These are phyloP conservation scores for Boletellus deceptivus DNA, from an alignment of 1,284 basidiomycete genomes.

Conservation along the genomic window DNA sequence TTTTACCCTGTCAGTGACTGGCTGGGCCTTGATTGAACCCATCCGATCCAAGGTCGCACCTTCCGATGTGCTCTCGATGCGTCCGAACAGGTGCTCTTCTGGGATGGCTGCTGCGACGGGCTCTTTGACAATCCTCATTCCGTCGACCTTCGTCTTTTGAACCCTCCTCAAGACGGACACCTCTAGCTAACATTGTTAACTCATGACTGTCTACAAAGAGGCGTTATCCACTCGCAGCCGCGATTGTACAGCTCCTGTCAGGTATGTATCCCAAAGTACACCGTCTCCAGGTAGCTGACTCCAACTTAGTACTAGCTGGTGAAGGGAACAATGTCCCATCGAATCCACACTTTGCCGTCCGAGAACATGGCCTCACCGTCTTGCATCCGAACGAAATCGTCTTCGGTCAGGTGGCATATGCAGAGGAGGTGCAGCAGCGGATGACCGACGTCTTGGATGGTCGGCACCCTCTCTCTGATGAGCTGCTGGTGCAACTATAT, in stretches of 20 bases:
- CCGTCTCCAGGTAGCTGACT: background rate
- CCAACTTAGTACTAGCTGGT: background rate
- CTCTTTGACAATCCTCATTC: background rate
- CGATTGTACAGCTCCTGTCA: background rate
- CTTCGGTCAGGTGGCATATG: slow-evolving; percentile 4
- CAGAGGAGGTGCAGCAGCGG: slow-evolving; percentile 10
- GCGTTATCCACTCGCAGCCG: background rate
- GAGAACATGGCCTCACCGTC: slow-evolving; percentile 15
- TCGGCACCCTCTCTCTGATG: slow-evolving; percentile 20
- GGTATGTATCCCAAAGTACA: background rate
- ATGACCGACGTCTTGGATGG: slow-evolving; percentile 5
- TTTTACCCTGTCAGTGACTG: background rate
- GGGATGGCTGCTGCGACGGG: background rate
- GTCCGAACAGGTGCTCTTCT: background rate
- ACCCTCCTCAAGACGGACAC: background rate
- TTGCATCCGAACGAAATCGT: slow-evolving; percentile 12
- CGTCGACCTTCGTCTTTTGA: background rate
- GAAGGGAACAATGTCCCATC: background rate
- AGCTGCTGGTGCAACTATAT: slow-evolving; percentile 16
- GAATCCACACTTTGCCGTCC: slow-evolving; percentile 16
- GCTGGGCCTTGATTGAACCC: background rate
- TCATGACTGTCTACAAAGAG: background rate
- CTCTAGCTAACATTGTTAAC: background rate
- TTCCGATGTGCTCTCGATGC: background rate
- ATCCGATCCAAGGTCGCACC: background rate